A percentile compares a stretch with the other conserved stretches of the same genome.
phyloP scores from a whole-genome alignment of 1,284 basidiomycete genomes.

The Cryptococcus neoformans region DNA sequence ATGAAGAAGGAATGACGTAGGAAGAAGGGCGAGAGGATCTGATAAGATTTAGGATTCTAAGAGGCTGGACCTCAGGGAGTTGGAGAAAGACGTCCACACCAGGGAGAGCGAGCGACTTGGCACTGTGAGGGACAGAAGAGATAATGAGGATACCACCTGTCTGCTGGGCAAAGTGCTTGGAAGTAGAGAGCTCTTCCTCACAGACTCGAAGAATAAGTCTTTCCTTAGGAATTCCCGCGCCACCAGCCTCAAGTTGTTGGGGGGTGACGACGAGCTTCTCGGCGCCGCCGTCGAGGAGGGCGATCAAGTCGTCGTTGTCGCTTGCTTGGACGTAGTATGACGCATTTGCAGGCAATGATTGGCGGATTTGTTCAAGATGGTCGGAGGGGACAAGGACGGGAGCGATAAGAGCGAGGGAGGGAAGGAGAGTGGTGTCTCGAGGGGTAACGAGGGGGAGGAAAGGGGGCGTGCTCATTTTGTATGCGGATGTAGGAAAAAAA shows the following conservation, averaged over 20 bases:
- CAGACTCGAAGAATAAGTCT: slow-evolving; percentile 72
- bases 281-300: slow-evolving; percentile 69
- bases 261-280: slow-evolving; percentile 72
- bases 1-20: slow-evolving; percentile 69
- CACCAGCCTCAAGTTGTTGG: slow-evolving; percentile 61
- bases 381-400: slow-evolving; percentile 62
- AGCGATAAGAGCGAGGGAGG: slow-evolving; percentile 66
- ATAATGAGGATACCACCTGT: slow-evolving; percentile 30
- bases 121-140: slow-evolving; percentile 52
- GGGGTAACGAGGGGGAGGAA: slow-evolving; percentile 51
- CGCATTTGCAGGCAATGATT: slow-evolving; percentile 31
- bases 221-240: slow-evolving; percentile 58
- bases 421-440: slow-evolving; percentile 53
- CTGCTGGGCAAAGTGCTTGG: slow-evolving; percentile 55
- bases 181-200: slow-evolving; percentile 65
- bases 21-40: slow-evolving; percentile 66
- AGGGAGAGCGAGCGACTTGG: slow-evolving; percentile 68
- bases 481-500: neutral
- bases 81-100: slow-evolving; percentile 63
- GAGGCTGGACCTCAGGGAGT: slow-evolving; percentile 49
- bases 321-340: slow-evolving; percentile 59
- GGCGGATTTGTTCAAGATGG: slow-evolving; percentile 36
- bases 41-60: slow-evolving; percentile 55
- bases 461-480: slow-evolving; percentile 41
- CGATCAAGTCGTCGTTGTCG: slow-evolving; percentile 57